These are phyloP conservation scores for Lodderomyces metapsilosis DNA, from an alignment of 1,139 yeast genomes.

Conservation along the genomic window DNA sequence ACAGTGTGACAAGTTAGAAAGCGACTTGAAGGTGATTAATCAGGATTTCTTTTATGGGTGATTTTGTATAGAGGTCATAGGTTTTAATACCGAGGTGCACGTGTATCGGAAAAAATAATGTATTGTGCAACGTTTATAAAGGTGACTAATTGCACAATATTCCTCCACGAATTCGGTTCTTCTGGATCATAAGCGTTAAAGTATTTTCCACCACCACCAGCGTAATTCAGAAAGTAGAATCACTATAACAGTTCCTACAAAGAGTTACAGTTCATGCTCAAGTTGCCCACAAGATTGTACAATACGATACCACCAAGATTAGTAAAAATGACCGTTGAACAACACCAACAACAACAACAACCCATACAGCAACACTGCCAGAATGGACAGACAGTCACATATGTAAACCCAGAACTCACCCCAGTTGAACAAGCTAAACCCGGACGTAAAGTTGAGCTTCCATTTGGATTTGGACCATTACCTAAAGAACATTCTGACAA, in stretches of 20 bases:
- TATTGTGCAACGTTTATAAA: background rate
- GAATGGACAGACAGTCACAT: slow-evolving; percentile 13
- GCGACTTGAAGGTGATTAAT: slow-evolving; percentile 11
- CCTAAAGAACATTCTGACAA: slow-evolving; percentile 28
- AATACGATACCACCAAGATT: background rate
- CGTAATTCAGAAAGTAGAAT: background rate
- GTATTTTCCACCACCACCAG: background rate
- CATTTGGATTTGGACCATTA: slow-evolving; percentile 48
- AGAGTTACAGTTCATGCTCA: background rate
- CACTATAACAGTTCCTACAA: background rate
- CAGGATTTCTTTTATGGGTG: slow-evolving; percentile 12
- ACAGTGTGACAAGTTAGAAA: slow-evolving; percentile 11
- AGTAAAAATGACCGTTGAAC: background rate
- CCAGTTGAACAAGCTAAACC: slow-evolving; percentile 18
- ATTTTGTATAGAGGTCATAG: background rate
- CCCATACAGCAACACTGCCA: background rate
- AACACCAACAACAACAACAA: background rate
- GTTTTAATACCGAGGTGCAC: background rate
- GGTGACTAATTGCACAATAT: slow-evolving; percentile 2
- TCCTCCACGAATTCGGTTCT: background rate
- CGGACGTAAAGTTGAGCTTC: slow-evolving; percentile 39
- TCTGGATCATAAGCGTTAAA: background rate
- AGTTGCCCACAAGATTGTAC: slow-evolving; percentile 1
- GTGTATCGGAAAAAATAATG: background rate
- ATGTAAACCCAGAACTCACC: slow-evolving; percentile 24